Percentiles rank a stretch among this genome's conserved stretches.
phyloP scores from a whole-genome alignment of 2,329 filamentous ascomycete genomes.

The Sphaerulina populicola region DNA sequence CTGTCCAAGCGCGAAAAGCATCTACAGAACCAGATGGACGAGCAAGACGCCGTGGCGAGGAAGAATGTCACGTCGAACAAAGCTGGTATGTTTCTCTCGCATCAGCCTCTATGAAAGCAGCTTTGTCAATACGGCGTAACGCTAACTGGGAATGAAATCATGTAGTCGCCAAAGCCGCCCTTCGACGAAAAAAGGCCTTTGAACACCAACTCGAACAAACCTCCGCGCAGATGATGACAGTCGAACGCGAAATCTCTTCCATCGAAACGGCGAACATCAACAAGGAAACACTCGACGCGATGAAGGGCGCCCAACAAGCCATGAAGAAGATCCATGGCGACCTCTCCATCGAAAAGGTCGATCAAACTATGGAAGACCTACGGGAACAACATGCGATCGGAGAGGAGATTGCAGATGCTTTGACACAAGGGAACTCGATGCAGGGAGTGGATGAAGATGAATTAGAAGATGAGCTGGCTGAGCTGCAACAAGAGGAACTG shows the following conservation, averaged over 20 bases:
- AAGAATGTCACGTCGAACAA: constrained; percentile 89
- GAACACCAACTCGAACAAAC: constrained; percentile 91
- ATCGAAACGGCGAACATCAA: constrained; percentile 99
- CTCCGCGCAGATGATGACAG: constrained; percentile 74
- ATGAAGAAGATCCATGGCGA: constrained; percentile 91
- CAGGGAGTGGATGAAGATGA: constrained; percentile 76
- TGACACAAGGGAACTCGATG: constrained; percentile 60
- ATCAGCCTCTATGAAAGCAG: background rate
- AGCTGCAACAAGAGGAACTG: constrained; percentile 81
- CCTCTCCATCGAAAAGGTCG: constrained; percentile 88
- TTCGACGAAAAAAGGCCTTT: constrained; percentile 89
- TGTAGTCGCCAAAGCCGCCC: constrained; percentile 76
- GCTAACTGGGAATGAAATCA: background rate
- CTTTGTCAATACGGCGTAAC: background rate
- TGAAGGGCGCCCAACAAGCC: constrained; percentile 81
- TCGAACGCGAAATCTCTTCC: constrained; percentile 91
- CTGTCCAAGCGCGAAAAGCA: constrained; percentile 93
- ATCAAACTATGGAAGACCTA: constrained; percentile 87
- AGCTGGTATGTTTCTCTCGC: constrained; percentile 52
- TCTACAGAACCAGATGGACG: constrained; percentile 81
- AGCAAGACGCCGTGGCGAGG: constrained; percentile 79
- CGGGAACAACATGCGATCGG: constrained; percentile 87
- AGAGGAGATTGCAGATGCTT: constrained; percentile 82
- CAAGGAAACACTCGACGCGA: constrained; percentile 85
- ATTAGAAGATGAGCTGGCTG: constrained; percentile 74